Evolutionary conservation across 306 rosid species (phyloP), one percentile per base, ranked within the genome.

Genomic region (Casuarina equisetifolia): DNA sequence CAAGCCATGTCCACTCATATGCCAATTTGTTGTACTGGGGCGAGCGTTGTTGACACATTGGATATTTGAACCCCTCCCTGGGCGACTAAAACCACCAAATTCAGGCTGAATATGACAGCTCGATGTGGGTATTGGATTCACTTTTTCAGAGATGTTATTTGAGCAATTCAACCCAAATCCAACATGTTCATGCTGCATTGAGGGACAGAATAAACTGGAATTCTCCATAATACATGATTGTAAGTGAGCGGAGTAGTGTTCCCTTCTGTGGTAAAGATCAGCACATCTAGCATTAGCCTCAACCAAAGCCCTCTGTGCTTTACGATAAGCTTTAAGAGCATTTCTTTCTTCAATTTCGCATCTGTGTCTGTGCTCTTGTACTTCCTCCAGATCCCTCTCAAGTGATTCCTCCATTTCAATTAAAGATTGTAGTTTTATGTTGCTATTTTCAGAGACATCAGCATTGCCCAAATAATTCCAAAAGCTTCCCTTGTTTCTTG

Each of bases 301-400:
- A 54, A 88, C 79, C 86, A 90, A 86, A 74, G 86, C 88, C 86
- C 97, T 88, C 76, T 92, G 98, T 54, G 97, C 92, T 81, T 88
- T 92, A 76, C 87, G 92, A 86, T 92, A 92, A 89, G 76, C 89
- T 90, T 83, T 90, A 80, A 90, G 86, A 79, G 97, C 95, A 83
- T 88, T 89, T 87, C 96, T 89, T 87, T 92, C 98, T 82, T 89
- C 95, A 79, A 91, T 83, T 90, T 94, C 98, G 81, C 97, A 94
- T 74, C 52, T 86, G 75, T 77, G 93, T 81, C 97, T 84, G 78
- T 73, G 87, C 73, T 87, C 95, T 86, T 90, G 98, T 69, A 97
- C 98, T 80, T 94, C 91, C 88, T 92, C 97, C 80, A 94, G 92
- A 76, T 88, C 96, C 89, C 85, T 94, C 84, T 92, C 98, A 50